A percentile compares a stretch with the other conserved stretches of the same genome.
phyloP scores from a whole-genome alignment of 2,329 filamentous ascomycete genomes.

The Phialocephala sp. region DNA sequence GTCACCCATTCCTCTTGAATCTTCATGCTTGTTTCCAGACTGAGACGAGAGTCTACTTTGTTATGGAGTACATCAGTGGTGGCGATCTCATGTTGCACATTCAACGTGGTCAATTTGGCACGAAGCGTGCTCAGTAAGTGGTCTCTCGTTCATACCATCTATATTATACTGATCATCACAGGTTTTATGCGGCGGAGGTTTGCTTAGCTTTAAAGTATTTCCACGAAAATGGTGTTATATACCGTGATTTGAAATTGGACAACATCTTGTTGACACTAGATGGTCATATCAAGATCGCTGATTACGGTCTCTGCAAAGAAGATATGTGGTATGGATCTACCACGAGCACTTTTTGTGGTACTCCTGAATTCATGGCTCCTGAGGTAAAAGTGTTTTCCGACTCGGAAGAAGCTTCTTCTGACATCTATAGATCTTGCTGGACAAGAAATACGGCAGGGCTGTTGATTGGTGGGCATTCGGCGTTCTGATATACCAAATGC shows the following conservation, averaged over 20 bases:
- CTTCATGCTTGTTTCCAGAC: slow-evolving; percentile 99
- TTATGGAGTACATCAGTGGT: slow-evolving; percentile 99
- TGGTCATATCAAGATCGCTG: slow-evolving; percentile 97
- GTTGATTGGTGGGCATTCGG: slow-evolving; percentile 99
- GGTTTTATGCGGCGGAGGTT: slow-evolving; percentile 97
- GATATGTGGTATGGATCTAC: slow-evolving; percentile 99
- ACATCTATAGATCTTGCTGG: slow-evolving; percentile 77
- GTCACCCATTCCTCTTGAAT: slow-evolving; percentile 93
- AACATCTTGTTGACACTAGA: slow-evolving; percentile 94
- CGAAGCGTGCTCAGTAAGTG: slow-evolving; percentile 91
- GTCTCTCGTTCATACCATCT: not conserved
- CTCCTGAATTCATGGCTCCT: slow-evolving; percentile 99
- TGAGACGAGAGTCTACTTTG: slow-evolving; percentile 97
- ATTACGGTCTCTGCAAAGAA: slow-evolving; percentile 99
- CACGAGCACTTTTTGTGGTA: slow-evolving; percentile 98
- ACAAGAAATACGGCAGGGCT: slow-evolving; percentile 97
- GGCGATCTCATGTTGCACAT: slow-evolving; percentile 99
- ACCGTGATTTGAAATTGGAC: slow-evolving; percentile 80
- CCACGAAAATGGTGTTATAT: slow-evolving; percentile 99
- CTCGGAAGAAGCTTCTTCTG: slow-evolving; percentile 36
- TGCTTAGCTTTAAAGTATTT: slow-evolving; percentile 98
- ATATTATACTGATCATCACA: slow-evolving; percentile 46
- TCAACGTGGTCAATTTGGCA: slow-evolving; percentile 93
- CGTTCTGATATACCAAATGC: slow-evolving; percentile 99
- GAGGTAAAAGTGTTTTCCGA: slow-evolving; percentile 65